A percentile compares a stretch with the other conserved stretches of the same genome.
These are phyloP conservation scores for Blastomyces parvus DNA, from an alignment of 2,329 filamentous ascomycete genomes.

Conservation along the genomic window DNA sequence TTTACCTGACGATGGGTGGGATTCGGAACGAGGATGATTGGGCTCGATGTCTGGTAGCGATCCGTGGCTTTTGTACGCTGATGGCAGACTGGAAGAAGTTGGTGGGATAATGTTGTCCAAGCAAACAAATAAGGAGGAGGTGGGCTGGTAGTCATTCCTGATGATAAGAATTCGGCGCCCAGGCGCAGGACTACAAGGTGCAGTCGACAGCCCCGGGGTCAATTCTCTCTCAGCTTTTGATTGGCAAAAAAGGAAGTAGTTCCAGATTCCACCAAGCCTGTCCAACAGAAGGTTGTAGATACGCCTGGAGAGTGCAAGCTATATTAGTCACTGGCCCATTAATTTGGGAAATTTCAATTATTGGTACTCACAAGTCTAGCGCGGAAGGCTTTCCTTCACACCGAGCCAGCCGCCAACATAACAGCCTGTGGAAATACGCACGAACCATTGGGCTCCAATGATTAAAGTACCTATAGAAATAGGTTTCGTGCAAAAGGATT, in stretches of 20 bases:
- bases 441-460: slow-evolving; percentile 96
- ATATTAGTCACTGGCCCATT: slow-evolving; percentile 17
- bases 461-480: slow-evolving; percentile 75
- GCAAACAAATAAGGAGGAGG: slow-evolving; percentile 44
- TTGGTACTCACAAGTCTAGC: slow-evolving; percentile 55
- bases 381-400: slow-evolving; percentile 58
- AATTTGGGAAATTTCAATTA: slow-evolving; percentile 2
- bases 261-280: slow-evolving; percentile 64
- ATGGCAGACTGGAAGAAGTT: slow-evolving; percentile 26
- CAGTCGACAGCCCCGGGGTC: slow-evolving; percentile 57
- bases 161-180: slow-evolving; percentile 82
- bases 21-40: slow-evolving; percentile 16
- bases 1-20: slow-evolving; percentile 22
- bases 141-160: slow-evolving; percentile 59
- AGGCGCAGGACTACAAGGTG: slow-evolving; percentile 74
- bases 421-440: slow-evolving; percentile 79
- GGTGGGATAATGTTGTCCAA: slow-evolving; percentile 29
- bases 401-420: slow-evolving; percentile 82
- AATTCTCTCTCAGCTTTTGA: slow-evolving; percentile 53
- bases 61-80: slow-evolving; percentile 23
- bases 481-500: slow-evolving; percentile 63
- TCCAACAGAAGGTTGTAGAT: slow-evolving; percentile 60
- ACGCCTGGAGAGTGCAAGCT: slow-evolving; percentile 39
- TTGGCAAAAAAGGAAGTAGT: slow-evolving; percentile 67
- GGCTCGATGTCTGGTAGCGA: slow-evolving; percentile 22